Base-by-base conservation (phyloP, 2,329 filamentous ascomycete genomes). In the Fusarium buxicola region DNA sequence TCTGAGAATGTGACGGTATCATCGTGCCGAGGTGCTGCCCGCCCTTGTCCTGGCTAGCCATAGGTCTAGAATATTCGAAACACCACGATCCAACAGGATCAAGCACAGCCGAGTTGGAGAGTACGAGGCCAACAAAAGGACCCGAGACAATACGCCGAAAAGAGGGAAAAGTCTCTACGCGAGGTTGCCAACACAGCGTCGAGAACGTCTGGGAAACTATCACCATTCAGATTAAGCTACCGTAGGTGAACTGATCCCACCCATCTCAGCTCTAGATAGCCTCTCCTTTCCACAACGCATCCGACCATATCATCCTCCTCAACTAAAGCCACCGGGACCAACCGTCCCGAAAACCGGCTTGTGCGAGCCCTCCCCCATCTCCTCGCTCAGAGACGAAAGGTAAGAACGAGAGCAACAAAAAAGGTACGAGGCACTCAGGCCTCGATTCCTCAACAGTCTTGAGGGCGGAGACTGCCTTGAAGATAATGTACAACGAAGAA, bases 401-500 rank as follows among this genome's bases (percentile, higher is more conserved):
- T n/a, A 46, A 40, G 28, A 32, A 21, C 15, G 6, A 6, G 9
- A 54, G 31, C 28, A 48, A 48, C 39, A 47, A 62, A 64, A 51
- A 43, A 65, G 56, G 54, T 34, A 39, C 43, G 39, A 40, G 40
- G 32, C 30, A 34, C 28, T 43, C 25, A 30, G 27, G 48, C 35
- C 45, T 27, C 21, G 15, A 12, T 27, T 50, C 55, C 65, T 56
- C 39, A 27, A 52, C 69, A 70, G 71, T 65, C 69, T 69, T 66
- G 58, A 59, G 65, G 66, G 41, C 68, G 64, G 60, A 74, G 69
- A 69, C 69, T 68, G 63, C 51, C 35, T 45, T 63, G 66, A 70
- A 66, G 51, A 57, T 69, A 73, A 69, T 73, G 53, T 76, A 76
- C 74, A 76, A 28, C 45, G 56, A 68, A 71, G 31, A 58, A 60